Percentiles rank a stretch among this genome's conserved stretches.
These are phyloP conservation scores for Typha latifolia DNA, from an alignment of 176 grass and related monocot species.

Conservation along the genomic window DNA sequence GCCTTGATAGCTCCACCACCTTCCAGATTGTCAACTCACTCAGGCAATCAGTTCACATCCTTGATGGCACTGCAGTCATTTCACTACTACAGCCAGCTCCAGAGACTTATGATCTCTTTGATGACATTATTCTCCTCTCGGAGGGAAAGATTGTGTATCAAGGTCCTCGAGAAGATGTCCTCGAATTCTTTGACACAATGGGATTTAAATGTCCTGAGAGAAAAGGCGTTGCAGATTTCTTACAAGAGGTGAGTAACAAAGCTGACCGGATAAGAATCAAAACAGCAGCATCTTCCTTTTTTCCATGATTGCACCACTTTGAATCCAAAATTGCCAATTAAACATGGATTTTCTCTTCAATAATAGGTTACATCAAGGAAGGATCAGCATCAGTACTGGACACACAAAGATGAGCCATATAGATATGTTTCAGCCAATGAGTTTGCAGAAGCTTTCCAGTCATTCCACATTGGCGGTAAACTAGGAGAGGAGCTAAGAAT, in stretches of 20 bases:
- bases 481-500: constrained; percentile 39
- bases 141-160: constrained; percentile 93
- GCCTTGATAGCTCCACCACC: constrained; percentile 86
- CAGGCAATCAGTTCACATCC: constrained; percentile 79
- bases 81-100: constrained; percentile 87
- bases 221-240: constrained; percentile 85
- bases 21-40: constrained; percentile 87
- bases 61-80: constrained; percentile 78
- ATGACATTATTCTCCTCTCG: constrained; percentile 77
- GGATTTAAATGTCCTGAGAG: constrained; percentile 92
- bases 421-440: constrained; percentile 71
- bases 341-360: constrained; percentile 12
- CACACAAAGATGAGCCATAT: constrained; percentile 32
- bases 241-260: constrained; percentile 71
- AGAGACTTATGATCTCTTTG: constrained; percentile 81
- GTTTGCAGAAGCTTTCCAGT: constrained; percentile 65
- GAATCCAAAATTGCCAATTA: constrained; percentile 14
- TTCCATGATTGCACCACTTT: neutral
- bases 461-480: constrained; percentile 65
- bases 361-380: constrained; percentile 86
- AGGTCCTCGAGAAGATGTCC: constrained; percentile 66
- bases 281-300: neutral
- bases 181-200: constrained; percentile 77
- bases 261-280: neutral
- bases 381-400: constrained; percentile 94